Percentiles rank a stretch among this genome's conserved stretches.
Evolutionary conservation across 164 flowering plant genomes (phyloP).

Genomic region (Chimonanthus salicifolius): DNA sequence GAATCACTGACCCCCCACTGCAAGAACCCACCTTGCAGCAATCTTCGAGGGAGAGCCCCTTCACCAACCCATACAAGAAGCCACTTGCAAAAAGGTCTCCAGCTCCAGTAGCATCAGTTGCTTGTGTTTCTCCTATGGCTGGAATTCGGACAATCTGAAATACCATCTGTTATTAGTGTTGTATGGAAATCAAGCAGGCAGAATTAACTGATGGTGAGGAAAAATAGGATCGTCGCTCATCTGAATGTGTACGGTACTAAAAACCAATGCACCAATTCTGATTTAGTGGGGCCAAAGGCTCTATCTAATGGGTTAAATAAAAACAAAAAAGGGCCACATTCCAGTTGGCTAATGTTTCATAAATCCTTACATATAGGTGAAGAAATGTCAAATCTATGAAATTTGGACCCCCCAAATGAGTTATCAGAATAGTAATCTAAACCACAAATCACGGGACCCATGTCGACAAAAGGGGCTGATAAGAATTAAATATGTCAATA

Average conservation of each 20-base stretch:
- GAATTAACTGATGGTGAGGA: too few relatives aligned
- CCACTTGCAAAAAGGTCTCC: conserved; percentile 97
- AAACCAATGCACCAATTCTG: too few relatives aligned
- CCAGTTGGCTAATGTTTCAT: too few relatives aligned
- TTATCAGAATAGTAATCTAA: neutral
- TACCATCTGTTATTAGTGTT: neutral
- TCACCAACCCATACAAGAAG: conserved; percentile 78
- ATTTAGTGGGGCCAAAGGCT: too few relatives aligned
- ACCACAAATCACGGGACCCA: neutral
- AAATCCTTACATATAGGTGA: too few relatives aligned
- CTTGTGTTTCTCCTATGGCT: conserved; percentile 65
- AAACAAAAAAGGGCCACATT: too few relatives aligned
- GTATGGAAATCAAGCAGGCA: too few relatives aligned
- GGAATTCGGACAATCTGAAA: conserved; percentile 68
- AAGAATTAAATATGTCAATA: neutral
- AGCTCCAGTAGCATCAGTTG: conserved; percentile 93
- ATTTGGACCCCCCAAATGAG: too few relatives aligned
- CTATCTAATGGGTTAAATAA: too few relatives aligned
- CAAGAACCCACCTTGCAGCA: conserved; percentile 90
- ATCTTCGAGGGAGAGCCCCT: conserved; percentile 74
- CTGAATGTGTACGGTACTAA: too few relatives aligned
- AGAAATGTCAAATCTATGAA: too few relatives aligned
- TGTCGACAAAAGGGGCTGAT: neutral
- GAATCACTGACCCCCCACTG: conserved; percentile 86
- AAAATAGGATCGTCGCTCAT: too few relatives aligned